Evolutionary conservation across 2,329 filamentous ascomycete genomes (phyloP).

Genomic region (Xylaria sp.): DNA sequence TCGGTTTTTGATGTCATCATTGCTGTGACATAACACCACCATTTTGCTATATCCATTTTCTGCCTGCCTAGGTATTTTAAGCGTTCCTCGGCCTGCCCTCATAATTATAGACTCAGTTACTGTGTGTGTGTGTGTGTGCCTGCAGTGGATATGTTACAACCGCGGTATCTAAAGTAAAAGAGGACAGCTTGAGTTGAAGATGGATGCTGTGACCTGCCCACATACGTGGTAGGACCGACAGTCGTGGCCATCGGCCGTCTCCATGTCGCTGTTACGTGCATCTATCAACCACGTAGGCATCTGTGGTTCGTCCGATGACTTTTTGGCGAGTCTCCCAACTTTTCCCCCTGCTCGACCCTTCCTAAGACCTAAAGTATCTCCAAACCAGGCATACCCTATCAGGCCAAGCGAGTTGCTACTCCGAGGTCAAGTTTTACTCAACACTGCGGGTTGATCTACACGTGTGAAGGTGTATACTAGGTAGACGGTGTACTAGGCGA

Average conservation of each 20-base stretch:
- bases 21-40: slow-evolving; percentile 19
- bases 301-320: slow-evolving; percentile 27
- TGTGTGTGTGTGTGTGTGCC: slow-evolving; percentile 16
- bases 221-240: slow-evolving; percentile 22
- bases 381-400: slow-evolving; percentile 18
- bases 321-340: background rate
- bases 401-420: background rate
- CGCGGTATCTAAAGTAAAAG: slow-evolving; percentile 1
- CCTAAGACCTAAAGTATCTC: slow-evolving; percentile 26
- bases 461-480: background rate
- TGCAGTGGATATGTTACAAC: slow-evolving; percentile 2
- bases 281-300: slow-evolving; percentile 30
- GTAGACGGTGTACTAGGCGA: background rate
- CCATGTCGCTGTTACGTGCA: slow-evolving; percentile 28
- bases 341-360: slow-evolving; percentile 15
- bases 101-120: slow-evolving; percentile 17
- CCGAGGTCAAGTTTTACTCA: slow-evolving; percentile 5
- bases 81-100: slow-evolving; percentile 10
- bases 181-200: background rate
- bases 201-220: slow-evolving; percentile 18
- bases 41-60: background rate
- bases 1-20: slow-evolving; percentile 29
- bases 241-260: slow-evolving; percentile 27
- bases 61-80: too few relatives aligned
- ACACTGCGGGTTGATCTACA: background rate